A percentile compares a stretch with the other conserved stretches of the same genome.
These are phyloP conservation scores for Ambrosiella cleistominuta DNA, from an alignment of 2,329 filamentous ascomycete genomes.

Conservation along the genomic window DNA sequence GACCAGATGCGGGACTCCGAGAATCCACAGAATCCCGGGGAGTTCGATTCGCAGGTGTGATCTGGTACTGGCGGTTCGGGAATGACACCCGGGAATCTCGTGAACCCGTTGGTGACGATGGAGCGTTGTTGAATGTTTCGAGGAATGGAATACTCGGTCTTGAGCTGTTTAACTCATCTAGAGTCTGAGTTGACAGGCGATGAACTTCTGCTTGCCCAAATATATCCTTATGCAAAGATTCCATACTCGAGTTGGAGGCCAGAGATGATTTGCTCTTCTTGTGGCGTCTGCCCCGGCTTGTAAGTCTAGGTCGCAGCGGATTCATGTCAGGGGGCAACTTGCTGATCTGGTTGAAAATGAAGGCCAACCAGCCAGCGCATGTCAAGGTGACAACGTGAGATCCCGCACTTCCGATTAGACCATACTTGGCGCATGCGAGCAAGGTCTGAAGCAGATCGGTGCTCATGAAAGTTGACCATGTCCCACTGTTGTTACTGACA, in stretches of 20 bases:
- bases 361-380: conserved; percentile 56
- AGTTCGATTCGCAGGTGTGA: conserved; percentile 21
- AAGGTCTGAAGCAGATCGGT: conserved; percentile 40
- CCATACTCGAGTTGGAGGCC: conserved; percentile 22
- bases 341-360: conserved; percentile 68
- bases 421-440: conserved; percentile 49
- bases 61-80: conserved; percentile 38
- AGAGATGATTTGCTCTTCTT: conserved; percentile 54
- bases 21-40: conserved; percentile 4
- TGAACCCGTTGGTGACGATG: conserved; percentile 32
- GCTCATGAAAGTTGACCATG: conserved; percentile 53
- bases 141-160: conserved; percentile 53
- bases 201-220: conserved; percentile 8
- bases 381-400: conserved; percentile 54
- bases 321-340: conserved; percentile 86
- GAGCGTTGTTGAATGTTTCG: conserved; percentile 53
- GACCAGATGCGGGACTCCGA: conserved; percentile 29
- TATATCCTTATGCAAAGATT: conserved; percentile 7
- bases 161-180: conserved; percentile 18
- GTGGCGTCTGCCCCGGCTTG: conserved; percentile 46
- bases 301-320: conserved; percentile 72
- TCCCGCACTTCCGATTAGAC: conserved; percentile 42
- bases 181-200: conserved; percentile 1
- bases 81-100: conserved; percentile 37
- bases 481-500: conserved; percentile 25